Evolutionary conservation across 2,329 filamentous ascomycete species (phyloP).

Genomic region (Penicillium hesseltinei): DNA sequence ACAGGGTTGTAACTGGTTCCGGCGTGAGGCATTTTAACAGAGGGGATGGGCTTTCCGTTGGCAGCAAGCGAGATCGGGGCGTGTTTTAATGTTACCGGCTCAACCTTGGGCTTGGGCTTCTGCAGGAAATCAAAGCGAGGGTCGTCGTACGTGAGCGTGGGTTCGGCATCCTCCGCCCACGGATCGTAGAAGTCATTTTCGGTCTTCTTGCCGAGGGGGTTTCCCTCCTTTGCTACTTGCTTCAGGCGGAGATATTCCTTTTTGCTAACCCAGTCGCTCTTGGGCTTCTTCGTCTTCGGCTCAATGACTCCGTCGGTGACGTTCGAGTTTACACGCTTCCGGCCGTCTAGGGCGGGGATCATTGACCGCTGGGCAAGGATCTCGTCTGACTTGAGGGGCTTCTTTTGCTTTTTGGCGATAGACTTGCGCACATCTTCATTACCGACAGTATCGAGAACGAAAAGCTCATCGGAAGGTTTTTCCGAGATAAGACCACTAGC

Average conservation of each 20-base stretch:
- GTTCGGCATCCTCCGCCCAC: constrained; percentile 61
- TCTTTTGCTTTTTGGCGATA: constrained; percentile 71
- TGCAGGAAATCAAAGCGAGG: constrained; percentile 65
- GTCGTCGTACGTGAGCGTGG: constrained; percentile 45
- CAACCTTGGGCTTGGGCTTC: constrained; percentile 63
- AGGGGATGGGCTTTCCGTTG: constrained; percentile 73
- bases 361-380: constrained; percentile 83
- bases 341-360: constrained; percentile 72
- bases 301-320: constrained; percentile 71
- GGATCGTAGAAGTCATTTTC: constrained; percentile 67
- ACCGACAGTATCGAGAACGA: constrained; percentile 75
- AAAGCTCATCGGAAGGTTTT: constrained; percentile 78
- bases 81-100: constrained; percentile 71
- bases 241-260: constrained; percentile 79
- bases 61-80: constrained; percentile 79
- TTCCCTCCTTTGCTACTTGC: constrained; percentile 69
- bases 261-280: constrained; percentile 75
- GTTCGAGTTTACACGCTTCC: constrained; percentile 71
- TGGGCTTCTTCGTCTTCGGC: constrained; percentile 66
- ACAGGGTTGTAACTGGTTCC: constrained; percentile 91
- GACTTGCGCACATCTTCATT: constrained; percentile 65
- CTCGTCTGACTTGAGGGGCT: constrained; percentile 83
- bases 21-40: constrained; percentile 74
- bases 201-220: constrained; percentile 52
- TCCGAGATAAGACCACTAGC: constrained; percentile 79